Conservation (phyloP, 306 rosid genomes). For the Oemleria cerasiformis region DNA sequence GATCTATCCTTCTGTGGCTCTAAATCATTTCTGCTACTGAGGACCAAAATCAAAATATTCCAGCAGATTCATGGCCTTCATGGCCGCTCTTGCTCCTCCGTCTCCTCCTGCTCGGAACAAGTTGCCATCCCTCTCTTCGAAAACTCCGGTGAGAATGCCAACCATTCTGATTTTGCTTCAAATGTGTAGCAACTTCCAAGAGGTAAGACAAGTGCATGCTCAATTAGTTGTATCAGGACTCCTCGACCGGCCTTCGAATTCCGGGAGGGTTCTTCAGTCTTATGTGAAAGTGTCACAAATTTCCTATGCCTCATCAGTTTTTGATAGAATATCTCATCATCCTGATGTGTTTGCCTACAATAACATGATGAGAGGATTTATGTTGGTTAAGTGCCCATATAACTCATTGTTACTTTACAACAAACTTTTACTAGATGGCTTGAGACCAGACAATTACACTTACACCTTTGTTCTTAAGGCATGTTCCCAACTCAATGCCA, state of each 20-base stretch:
- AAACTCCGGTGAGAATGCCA: constrained; percentile 16
- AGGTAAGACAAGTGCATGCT: constrained; percentile 42
- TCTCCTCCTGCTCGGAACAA: constrained; percentile 8
- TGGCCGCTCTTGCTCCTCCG: constrained; percentile 19
- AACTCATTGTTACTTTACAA: constrained; percentile 31
- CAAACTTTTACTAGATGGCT: constrained; percentile 22
- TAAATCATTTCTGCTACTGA: neutral
- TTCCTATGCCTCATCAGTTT: constrained; percentile 30
- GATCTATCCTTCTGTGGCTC: constrained; percentile 26
- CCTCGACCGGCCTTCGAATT: constrained; percentile 27
- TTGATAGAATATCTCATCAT: constrained; percentile 26
- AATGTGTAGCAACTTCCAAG: constrained; percentile 32
- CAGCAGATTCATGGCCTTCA: neutral
- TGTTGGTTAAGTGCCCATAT: constrained; percentile 18
- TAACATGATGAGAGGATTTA: constrained; percentile 42
- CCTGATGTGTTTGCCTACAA: constrained; percentile 48
- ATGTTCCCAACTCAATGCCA: constrained; percentile 41
- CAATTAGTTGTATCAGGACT: constrained; percentile 41
- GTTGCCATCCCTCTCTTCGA: neutral
- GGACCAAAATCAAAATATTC: constrained; percentile 9
- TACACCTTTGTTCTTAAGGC: constrained; percentile 48
- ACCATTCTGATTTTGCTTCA: constrained; percentile 35
- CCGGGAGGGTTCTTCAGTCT: constrained; percentile 46
- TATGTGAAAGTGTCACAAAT: constrained; percentile 27
- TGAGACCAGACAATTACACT: constrained; percentile 41